These are phyloP conservation scores for Metschnikowia lunata DNA, from an alignment of 805 yeast species.

Conservation along the genomic window DNA sequence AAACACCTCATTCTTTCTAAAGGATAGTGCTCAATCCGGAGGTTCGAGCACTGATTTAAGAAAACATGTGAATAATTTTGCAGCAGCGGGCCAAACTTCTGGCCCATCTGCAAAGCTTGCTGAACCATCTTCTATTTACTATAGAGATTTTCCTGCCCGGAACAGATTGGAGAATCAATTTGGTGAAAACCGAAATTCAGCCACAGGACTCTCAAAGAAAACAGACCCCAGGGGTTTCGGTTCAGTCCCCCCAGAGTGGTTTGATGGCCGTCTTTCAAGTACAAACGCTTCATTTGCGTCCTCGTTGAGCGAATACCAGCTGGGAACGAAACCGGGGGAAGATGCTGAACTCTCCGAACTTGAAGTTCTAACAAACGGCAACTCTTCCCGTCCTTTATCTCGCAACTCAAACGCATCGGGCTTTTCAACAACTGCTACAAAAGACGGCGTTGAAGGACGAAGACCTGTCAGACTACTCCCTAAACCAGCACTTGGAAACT, in stretches of 20 bases:
- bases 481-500: constrained; percentile 30
- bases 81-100: background rate
- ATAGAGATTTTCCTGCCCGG: background rate
- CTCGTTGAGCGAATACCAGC: constrained; percentile 25
- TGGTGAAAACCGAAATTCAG: background rate
- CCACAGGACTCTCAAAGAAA: too few species aligned
- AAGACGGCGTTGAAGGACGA: constrained; percentile 69
- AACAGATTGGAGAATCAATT: background rate
- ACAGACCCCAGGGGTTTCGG: background rate
- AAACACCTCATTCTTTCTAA: background rate
- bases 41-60: background rate
- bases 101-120: background rate
- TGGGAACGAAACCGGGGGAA: constrained; percentile 2
- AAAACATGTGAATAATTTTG: background rate
- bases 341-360: constrained; percentile 7
- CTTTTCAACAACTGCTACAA: constrained; percentile 68
- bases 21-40: background rate
- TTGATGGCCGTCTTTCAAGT: constrained; percentile 4
- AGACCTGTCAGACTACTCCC: constrained; percentile 44
- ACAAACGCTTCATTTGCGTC: constrained; percentile 27
- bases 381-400: constrained; percentile 52
- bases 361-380: constrained; percentile 15
- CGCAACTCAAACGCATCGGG: constrained; percentile 62
- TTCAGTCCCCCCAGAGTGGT: constrained; percentile 6
- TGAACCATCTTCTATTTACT: background rate